phyloP scores from a whole-genome alignment of 176 grass and related monocot genomes.

The Phragmites australis region DNA sequence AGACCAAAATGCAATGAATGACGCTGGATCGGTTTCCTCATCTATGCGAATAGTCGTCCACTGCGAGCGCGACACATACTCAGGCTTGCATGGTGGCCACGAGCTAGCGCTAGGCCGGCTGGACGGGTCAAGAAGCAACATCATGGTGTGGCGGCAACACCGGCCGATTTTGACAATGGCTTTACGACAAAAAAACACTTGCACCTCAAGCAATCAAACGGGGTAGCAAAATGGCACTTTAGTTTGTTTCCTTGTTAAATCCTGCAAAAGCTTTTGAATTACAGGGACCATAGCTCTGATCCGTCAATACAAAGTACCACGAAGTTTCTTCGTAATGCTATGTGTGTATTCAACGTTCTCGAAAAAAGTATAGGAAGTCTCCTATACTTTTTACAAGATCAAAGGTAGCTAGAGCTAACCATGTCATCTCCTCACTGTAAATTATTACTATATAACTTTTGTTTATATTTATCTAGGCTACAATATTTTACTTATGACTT shows the following conservation, averaged over 20 bases:
- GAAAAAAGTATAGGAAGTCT: too few species aligned
- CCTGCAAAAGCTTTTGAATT: too few species aligned
- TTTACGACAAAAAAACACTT: neutral
- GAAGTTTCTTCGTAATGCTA: too few species aligned
- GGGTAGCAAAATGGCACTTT: neutral
- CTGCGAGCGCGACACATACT: neutral
- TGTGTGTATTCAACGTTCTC: too few species aligned
- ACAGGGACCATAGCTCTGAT: too few species aligned
- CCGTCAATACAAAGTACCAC: too few species aligned
- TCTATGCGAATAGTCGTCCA: neutral
- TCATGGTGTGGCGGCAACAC: neutral
- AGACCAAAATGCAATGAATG: neutral
- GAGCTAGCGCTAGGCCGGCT: slow-evolving; percentile 4
- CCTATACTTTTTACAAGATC: too few species aligned
- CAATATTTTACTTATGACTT: neutral
- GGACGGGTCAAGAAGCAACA: neutral
- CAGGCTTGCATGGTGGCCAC: neutral
- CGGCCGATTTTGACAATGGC: neutral
- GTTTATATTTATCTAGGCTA: too few species aligned
- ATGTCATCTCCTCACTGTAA: too few species aligned
- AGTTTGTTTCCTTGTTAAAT: neutral
- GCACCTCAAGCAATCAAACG: neutral
- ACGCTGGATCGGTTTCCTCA: neutral
- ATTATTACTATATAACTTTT: too few species aligned
- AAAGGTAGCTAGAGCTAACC: too few species aligned